phyloP scores from a whole-genome alignment of 1,284 basidiomycete genomes.

The Trametes versicolor region DNA sequence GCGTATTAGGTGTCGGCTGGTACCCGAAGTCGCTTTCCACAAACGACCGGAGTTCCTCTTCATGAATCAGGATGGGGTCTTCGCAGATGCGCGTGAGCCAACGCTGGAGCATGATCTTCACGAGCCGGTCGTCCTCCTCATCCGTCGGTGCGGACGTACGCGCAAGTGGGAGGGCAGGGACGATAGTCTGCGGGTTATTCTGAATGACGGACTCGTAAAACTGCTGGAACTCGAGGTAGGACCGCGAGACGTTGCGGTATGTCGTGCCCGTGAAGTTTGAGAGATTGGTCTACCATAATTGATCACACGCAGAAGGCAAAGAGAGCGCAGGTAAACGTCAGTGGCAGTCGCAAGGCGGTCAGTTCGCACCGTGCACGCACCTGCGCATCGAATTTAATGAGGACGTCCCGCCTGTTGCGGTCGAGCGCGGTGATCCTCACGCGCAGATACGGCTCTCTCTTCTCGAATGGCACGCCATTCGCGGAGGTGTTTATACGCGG shows the following conservation, averaged over 20 bases:
- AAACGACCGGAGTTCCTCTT: constrained; percentile 93
- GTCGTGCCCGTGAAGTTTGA: constrained; percentile 89
- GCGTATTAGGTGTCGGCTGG: constrained; percentile 80
- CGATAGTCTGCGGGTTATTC: constrained; percentile 90
- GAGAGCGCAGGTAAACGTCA: background rate
- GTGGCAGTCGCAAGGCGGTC: constrained; percentile 1
- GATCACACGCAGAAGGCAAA: too few relatives aligned
- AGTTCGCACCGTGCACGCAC: constrained; percentile 52
- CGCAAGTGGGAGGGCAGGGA: constrained; percentile 90
- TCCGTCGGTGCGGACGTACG: constrained; percentile 95
- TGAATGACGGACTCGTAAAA: constrained; percentile 88
- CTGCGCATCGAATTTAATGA: constrained; percentile 93
- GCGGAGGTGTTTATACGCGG: constrained; percentile 68
- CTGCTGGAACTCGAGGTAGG: constrained; percentile 91
- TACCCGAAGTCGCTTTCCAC: constrained; percentile 97
- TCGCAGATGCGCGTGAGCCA: constrained; percentile 93
- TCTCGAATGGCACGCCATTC: constrained; percentile 78
- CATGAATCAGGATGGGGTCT: constrained; percentile 84
- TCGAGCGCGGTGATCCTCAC: constrained; percentile 91
- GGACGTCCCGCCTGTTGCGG: constrained; percentile 91
- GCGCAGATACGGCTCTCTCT: constrained; percentile 82
- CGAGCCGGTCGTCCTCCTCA: constrained; percentile 94
- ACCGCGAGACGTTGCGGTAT: constrained; percentile 91
- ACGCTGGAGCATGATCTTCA: constrained; percentile 91
- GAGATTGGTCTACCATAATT: constrained; percentile 82